Evolutionary conservation across 176 grass and related monocot genomes (phyloP).

Genomic region (Aegilops tauschii): DNA sequence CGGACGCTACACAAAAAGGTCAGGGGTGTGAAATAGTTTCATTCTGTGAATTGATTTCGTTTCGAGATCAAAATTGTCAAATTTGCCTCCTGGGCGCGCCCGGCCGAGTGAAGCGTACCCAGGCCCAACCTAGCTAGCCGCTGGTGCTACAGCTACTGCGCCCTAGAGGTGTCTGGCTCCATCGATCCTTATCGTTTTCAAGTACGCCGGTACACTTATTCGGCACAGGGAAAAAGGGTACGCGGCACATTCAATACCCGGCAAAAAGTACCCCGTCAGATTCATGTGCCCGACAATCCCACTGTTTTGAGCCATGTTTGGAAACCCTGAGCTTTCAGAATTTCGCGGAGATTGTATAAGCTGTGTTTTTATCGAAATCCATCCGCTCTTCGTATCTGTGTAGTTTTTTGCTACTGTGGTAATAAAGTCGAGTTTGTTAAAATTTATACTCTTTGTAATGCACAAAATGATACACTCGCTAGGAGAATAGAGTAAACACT

Average conservation of each 20-base stretch:
- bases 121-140: constrained; percentile 11
- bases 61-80: too few species aligned
- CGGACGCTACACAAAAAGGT: too few species aligned
- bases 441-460: too few species aligned
- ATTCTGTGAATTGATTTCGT: too few species aligned
- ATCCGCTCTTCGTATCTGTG: too few species aligned
- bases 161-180: constrained; percentile 3
- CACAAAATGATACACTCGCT: too few species aligned
- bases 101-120: not conserved
- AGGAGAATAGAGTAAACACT: too few species aligned
- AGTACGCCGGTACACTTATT: not conserved
- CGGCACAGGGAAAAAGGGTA: not conserved
- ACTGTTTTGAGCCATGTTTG: not conserved
- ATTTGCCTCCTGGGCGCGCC: not conserved
- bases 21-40: too few species aligned
- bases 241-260: not conserved
- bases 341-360: not conserved
- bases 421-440: too few species aligned
- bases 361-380: too few species aligned
- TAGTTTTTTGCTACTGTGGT: not conserved
- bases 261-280: constrained; percentile 3
- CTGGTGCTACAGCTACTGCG: not conserved
- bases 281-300: not conserved
- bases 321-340: not conserved
- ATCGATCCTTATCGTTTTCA: not conserved